Conservation (phyloP, 1,284 basidiomycete species). For the Malassezia obtusa region DNA sequence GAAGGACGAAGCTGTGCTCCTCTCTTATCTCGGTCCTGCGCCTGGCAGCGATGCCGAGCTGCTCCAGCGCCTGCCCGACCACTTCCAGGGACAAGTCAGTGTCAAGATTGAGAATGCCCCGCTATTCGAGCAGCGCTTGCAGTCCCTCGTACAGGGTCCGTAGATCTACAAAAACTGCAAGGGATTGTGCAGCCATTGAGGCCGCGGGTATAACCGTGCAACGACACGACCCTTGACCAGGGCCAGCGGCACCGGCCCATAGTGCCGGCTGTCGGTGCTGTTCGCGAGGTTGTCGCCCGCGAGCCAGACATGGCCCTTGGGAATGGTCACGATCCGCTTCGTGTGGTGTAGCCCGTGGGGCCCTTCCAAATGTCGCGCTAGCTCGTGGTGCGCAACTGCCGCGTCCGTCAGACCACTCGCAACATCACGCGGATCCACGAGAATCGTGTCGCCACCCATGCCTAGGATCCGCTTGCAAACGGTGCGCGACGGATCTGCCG, state of each 20-base stretch:
- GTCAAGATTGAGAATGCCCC: constrained; percentile 17
- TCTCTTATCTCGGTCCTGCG: constrained; percentile 9
- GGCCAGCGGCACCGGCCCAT: constrained; percentile 81
- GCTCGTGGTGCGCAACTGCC: not conserved
- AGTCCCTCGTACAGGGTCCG: not conserved
- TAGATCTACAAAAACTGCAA: not conserved
- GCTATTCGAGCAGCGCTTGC: constrained; percentile 14
- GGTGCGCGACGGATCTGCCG: constrained; percentile 59
- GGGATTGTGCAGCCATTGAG: constrained; percentile 2
- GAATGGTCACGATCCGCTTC: constrained; percentile 14
- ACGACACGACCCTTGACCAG: constrained; percentile 67
- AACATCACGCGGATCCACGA: constrained; percentile 62
- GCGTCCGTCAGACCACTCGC: not conserved
- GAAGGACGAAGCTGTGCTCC: not conserved
- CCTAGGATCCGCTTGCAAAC: constrained; percentile 88
- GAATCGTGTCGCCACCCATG: constrained; percentile 76
- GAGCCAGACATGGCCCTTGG: constrained; percentile 61
- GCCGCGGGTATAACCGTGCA: constrained; percentile 48
- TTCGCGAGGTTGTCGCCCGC: constrained; percentile 75
- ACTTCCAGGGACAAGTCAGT: constrained; percentile 12
- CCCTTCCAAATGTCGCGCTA: constrained; percentile 4
- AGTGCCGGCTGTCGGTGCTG: constrained; percentile 76
- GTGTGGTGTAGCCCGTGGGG: not conserved
- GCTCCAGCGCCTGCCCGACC: constrained; percentile 8
- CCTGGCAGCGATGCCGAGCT: constrained; percentile 1